Evolutionary conservation across 2,329 filamentous ascomycete species (phyloP), one percentile per base, ranked within the genome.

Genomic region (Ophiognomonia clavigignenti-juglandacearum): DNA sequence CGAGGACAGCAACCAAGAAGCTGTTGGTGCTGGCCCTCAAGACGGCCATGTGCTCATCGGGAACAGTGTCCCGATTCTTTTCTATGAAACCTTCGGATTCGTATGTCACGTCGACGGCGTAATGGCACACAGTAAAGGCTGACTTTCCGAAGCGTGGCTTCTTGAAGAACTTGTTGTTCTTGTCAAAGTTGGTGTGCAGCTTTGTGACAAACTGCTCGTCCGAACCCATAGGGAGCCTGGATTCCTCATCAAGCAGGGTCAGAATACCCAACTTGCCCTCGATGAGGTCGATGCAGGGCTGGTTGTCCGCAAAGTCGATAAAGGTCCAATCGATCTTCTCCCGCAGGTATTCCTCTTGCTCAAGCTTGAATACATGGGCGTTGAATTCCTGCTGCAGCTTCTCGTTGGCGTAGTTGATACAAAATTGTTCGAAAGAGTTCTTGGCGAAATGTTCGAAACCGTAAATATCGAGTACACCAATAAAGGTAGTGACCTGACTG

Each of bases 321-420:
- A 98, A 98, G 9, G 88, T 96, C 93, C 93, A 98, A 69, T 97
- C 91, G 56, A 98, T 98, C 70, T 97, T 77, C 69, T 98, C 93
- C 46, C 85, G 83, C 34, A 96, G 79, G 64, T 98, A 98, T 67
- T 98, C 93, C 64, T 98, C 93, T 65, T 98, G 93, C 66, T 98
- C 93, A 19, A 98, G 80, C 68, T 97, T 96, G 80, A 98, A 98
- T 29, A 98, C 93, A 62, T 98, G 93, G 64, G 95, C 89, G 69
- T 98, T 98, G 75, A 98, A 98, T 65, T 97, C 92, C 66, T 98
- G 93, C 65, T 98, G 93, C 45, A 98, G 74, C 70, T 98, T 98
- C 70, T 98, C 93, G 68, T 98, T 98, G 69, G 93, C 93, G 62
- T 98, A 98, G 70, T 98, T 98, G 79, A 98, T 98, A 71, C 93